Conservation (phyloP, 768 basidiomycete species). For the Calocybe indica region DNA sequence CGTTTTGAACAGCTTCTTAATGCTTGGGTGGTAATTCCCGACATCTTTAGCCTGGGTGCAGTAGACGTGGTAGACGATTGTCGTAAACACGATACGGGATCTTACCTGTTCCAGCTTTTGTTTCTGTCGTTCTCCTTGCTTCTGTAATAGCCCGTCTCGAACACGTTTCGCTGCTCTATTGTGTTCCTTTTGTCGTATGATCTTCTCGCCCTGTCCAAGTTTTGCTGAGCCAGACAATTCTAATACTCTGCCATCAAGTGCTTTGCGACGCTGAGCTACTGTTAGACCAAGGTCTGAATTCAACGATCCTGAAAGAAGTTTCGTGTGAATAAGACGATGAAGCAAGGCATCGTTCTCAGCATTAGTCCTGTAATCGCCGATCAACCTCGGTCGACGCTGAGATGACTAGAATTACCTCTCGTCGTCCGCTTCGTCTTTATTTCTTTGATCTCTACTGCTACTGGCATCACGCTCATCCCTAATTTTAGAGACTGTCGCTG, state of each 20-base stretch:
- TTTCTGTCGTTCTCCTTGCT: constrained; percentile 49
- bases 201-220: constrained; percentile 69
- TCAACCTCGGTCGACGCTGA: neutral
- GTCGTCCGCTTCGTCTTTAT: constrained; percentile 33
- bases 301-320: constrained; percentile 69
- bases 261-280: constrained; percentile 66
- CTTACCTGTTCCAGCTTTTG: constrained; percentile 65
- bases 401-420: too few relatives aligned
- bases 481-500: constrained; percentile 69
- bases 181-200: constrained; percentile 54
- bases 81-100: constrained; percentile 18
- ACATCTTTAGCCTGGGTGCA: constrained; percentile 66
- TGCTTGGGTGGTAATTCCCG: constrained; percentile 78
- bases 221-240: constrained; percentile 65
- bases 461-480: constrained; percentile 22
- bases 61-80: neutral
- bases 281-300: constrained; percentile 55
- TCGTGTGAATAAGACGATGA: constrained; percentile 75
- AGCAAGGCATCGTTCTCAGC: constrained; percentile 72
- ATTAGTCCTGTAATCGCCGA: constrained; percentile 49
- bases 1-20: constrained; percentile 61
- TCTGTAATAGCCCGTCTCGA: constrained; percentile 61
- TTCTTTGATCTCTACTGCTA: constrained; percentile 18
- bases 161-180: constrained; percentile 69
- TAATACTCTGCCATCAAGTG: constrained; percentile 69